A percentile compares a stretch with the other conserved stretches of the same genome.
Evolutionary conservation across 2,329 filamentous ascomycete species (phyloP).

Genomic region (Fusarium sororula): DNA sequence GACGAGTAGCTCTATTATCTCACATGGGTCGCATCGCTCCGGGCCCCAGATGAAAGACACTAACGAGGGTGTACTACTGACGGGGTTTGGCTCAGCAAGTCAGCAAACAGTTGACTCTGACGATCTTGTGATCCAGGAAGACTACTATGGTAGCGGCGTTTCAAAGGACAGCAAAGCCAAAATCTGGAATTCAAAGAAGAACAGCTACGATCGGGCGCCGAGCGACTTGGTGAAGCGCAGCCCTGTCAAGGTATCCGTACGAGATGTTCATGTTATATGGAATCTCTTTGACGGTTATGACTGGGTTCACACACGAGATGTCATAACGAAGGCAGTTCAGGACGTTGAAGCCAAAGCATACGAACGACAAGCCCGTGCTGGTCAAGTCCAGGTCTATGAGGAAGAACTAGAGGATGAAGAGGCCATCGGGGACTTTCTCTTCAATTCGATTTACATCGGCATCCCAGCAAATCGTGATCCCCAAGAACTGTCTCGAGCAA

Average conservation of each 20-base stretch:
- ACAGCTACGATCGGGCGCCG: slow-evolving; percentile 75
- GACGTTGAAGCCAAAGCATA: slow-evolving; percentile 85
- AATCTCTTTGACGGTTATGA: slow-evolving; percentile 98
- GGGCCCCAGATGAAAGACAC: slow-evolving; percentile 48
- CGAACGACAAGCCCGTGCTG: slow-evolving; percentile 71
- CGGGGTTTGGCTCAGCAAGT: slow-evolving; percentile 44
- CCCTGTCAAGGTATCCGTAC: slow-evolving; percentile 79
- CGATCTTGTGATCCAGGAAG: slow-evolving; percentile 77
- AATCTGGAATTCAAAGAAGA: slow-evolving; percentile 81
- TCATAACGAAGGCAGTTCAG: slow-evolving; percentile 87
- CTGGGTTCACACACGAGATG: slow-evolving; percentile 87
- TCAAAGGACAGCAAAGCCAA: slow-evolving; percentile 73
- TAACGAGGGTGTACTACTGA: slow-evolving; percentile 49
- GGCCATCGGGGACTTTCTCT: slow-evolving; percentile 92
- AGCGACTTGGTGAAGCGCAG: slow-evolving; percentile 69
- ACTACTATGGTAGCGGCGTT: slow-evolving; percentile 76
- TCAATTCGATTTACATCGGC: slow-evolving; percentile 98
- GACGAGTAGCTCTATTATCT: slow-evolving; percentile 48
- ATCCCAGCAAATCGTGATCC: slow-evolving; percentile 89
- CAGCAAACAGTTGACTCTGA: slow-evolving; percentile 61
- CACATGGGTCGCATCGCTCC: slow-evolving; percentile 29
- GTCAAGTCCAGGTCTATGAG: slow-evolving; percentile 67
- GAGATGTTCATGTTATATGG: slow-evolving; percentile 95
- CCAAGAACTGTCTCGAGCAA: slow-evolving; percentile 79
- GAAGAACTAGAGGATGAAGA: slow-evolving; percentile 83